Evolutionary conservation across 352 stramenopile genomes (phyloP).

Genomic region (Pythium phragmiticola): DNA sequence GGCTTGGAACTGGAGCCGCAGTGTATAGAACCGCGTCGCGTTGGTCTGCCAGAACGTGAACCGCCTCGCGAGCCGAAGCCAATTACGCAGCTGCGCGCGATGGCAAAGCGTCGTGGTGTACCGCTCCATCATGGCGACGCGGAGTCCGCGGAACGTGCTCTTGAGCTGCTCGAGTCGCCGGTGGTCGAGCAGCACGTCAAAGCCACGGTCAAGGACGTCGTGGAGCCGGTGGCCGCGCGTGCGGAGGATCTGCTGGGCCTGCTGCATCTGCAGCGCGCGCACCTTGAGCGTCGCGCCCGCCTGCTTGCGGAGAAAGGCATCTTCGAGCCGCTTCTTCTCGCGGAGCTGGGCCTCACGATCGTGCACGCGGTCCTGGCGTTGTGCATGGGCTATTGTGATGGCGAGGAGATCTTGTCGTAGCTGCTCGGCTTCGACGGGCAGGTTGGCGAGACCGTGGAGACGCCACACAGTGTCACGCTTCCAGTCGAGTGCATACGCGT

Average conservation of each 20-base stretch:
- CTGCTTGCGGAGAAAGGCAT: conserved; percentile 34
- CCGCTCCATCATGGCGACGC: conserved; percentile 22
- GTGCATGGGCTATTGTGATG: conserved; percentile 15
- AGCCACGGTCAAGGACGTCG: conserved; percentile 34
- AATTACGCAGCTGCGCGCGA: conserved; percentile 35
- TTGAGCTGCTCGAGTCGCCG: conserved; percentile 21
- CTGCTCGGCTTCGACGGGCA: conserved; percentile 20
- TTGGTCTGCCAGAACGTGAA: conserved; percentile 32
- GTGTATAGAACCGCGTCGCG: conserved; percentile 27
- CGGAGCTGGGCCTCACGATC: conserved; percentile 28
- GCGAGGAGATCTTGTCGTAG: conserved; percentile 20
- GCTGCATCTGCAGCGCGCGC: conserved; percentile 23
- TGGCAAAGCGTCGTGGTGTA: conserved; percentile 31
- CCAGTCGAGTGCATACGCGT: conserved; percentile 30
- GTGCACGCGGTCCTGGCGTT: conserved; percentile 24
- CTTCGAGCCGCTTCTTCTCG: conserved; percentile 26
- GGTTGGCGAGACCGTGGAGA: conserved; percentile 16
- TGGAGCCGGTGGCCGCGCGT: conserved; percentile 33
- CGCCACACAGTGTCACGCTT: conserved; percentile 33
- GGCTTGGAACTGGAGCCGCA: conserved; percentile 32
- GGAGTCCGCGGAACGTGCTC: conserved; percentile 31
- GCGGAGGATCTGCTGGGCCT: conserved; percentile 32
- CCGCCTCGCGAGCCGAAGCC: conserved; percentile 25
- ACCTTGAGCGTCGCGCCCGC: conserved; percentile 30
- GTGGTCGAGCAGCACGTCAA: conserved; percentile 28